Evolutionary conservation across 2,329 filamentous ascomycete genomes (phyloP).

Genomic region (Chaetomium olivaceum): DNA sequence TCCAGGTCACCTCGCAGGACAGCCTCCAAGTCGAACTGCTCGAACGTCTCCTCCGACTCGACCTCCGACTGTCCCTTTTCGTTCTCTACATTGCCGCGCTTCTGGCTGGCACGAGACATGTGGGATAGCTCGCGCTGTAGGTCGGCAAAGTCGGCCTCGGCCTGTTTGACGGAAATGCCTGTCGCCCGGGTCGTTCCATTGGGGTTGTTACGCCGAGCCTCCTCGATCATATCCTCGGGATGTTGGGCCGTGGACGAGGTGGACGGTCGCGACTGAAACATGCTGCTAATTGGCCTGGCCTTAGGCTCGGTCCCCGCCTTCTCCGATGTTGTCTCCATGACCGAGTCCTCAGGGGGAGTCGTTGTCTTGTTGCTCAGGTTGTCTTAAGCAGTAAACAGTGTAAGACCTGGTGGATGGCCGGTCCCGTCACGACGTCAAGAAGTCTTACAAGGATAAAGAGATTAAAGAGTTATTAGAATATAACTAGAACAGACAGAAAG

Average conservation of each 20-base stretch:
- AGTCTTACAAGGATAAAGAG: neutral
- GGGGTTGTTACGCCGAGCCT: conserved; percentile 49
- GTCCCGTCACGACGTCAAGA: neutral
- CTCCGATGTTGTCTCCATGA: conserved; percentile 9
- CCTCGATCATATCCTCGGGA: conserved; percentile 44
- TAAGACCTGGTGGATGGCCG: neutral
- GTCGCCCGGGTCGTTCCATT: conserved; percentile 46
- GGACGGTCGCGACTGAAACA: conserved; percentile 21
- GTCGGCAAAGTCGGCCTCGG: conserved; percentile 69
- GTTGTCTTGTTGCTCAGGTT: neutral
- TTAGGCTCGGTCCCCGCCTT: conserved; percentile 9
- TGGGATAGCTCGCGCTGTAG: conserved; percentile 63
- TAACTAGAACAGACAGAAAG: neutral
- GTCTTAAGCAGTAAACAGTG: neutral
- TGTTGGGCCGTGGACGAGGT: conserved; percentile 34
- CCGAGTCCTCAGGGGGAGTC: neutral
- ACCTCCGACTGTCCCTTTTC: conserved; percentile 54
- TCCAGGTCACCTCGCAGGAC: conserved; percentile 70
- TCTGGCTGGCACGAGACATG: conserved; percentile 54
- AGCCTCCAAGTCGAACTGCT: conserved; percentile 73
- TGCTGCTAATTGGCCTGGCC: neutral
- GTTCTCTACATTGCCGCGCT: conserved; percentile 50
- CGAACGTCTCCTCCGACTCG: conserved; percentile 50
- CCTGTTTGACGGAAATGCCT: conserved; percentile 65
- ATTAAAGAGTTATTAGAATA: neutral